Percentiles rank a stretch among this genome's conserved stretches.
These are phyloP conservation scores for Tricholoma bakamatsutake DNA, from an alignment of 768 basidiomycete genomes.

Conservation along the genomic window DNA sequence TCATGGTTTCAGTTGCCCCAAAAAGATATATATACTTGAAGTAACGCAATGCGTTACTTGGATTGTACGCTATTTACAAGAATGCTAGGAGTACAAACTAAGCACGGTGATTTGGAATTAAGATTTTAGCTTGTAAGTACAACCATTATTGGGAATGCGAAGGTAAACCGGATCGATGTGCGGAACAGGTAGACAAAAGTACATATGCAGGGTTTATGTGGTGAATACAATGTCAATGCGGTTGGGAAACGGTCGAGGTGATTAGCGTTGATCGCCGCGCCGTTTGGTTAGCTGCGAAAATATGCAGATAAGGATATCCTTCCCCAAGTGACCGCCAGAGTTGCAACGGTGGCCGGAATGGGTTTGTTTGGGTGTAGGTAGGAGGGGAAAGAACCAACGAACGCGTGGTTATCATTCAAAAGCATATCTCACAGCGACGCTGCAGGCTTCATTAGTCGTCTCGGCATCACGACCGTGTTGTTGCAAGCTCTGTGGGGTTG, in stretches of 20 bases:
- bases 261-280: conserved; percentile 8
- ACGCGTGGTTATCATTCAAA: conserved; percentile 38
- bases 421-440: conserved; percentile 67
- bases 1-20: background rate
- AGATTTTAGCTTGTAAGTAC: conserved; percentile 3
- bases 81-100: background rate
- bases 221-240: conserved; percentile 14
- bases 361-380: background rate
- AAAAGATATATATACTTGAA: background rate
- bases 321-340: background rate
- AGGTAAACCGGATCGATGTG: conserved; percentile 6
- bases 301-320: background rate
- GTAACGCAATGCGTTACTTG: background rate
- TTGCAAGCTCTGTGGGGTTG: conserved; percentile 50
- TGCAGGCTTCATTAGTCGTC: conserved; percentile 59
- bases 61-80: background rate
- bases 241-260: conserved; percentile 2
- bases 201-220: conserved; percentile 13
- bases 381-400: conserved; percentile 1
- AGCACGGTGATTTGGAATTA: background rate
- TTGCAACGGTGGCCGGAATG: conserved; percentile 4
- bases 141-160: conserved; percentile 10
- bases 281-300: conserved; percentile 3
- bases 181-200: conserved; percentile 3
- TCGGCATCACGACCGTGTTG: conserved; percentile 52